Evolutionary conservation across 148 eudicot genomes (phyloP).

Genomic region (Drosera capensis): DNA sequence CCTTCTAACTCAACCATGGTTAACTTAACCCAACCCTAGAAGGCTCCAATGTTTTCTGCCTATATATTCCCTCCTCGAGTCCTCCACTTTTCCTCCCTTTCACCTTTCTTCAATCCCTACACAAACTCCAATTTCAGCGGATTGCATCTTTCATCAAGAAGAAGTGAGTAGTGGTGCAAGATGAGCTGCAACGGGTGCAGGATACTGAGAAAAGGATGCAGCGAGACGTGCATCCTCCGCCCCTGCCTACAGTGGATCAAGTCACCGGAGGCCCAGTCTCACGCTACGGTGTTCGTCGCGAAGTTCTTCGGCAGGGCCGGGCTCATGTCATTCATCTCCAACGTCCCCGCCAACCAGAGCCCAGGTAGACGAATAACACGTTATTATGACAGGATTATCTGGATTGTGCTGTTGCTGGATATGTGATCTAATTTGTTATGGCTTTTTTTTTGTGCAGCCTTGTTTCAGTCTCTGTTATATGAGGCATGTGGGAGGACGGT

Average conservation of each 20-base stretch:
- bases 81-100: background rate
- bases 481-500: conserved; percentile 80
- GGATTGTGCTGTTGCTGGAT: background rate
- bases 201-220: conserved; percentile 61
- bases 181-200: conserved; percentile 83
- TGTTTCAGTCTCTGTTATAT: conserved; percentile 57
- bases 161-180: background rate
- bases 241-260: conserved; percentile 48
- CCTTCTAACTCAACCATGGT: background rate
- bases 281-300: conserved; percentile 71
- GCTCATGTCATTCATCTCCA: conserved; percentile 60
- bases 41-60: background rate
- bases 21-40: background rate
- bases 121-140: background rate
- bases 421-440: background rate
- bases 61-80: background rate
- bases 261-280: conserved; percentile 42
- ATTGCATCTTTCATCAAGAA: background rate
- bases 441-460: conserved; percentile 23
- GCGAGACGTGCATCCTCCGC: conserved; percentile 42
- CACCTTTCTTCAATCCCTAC: background rate
- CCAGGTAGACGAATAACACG: conserved; percentile 21
- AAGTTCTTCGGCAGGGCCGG: conserved; percentile 73
- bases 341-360: conserved; percentile 41
- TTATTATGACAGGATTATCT: background rate